Evolutionary conservation across 768 basidiomycete genomes (phyloP).

Genomic region (Megacollybia marginata): DNA sequence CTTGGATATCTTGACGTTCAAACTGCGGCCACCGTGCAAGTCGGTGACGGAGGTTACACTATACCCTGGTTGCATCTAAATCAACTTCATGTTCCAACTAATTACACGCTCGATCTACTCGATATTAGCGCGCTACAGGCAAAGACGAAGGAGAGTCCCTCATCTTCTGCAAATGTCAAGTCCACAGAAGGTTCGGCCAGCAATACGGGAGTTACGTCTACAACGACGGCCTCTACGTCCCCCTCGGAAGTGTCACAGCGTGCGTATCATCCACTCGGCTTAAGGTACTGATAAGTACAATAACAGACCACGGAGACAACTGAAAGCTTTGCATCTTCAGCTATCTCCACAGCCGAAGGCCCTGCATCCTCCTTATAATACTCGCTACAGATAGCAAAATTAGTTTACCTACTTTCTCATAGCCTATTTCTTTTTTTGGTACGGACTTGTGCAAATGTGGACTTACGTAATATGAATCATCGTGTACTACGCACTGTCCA

Average conservation of each 20-base stretch:
- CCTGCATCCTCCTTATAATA: no score
- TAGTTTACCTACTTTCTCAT: no score
- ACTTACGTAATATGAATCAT: no score
- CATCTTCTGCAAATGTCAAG: slow-evolving; percentile 3
- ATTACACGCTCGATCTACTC: slow-evolving; percentile 29
- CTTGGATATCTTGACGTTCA: slow-evolving; percentile 46
- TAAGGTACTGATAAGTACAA: no score
- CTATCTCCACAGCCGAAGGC: not conserved
- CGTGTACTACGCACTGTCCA: no score
- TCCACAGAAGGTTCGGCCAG: not conserved
- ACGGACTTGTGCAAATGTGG: no score
- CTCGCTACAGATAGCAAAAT: no score
- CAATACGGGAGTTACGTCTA: not conserved
- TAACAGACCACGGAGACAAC: not conserved
- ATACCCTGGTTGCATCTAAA: slow-evolving; percentile 60
- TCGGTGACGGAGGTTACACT: slow-evolving; percentile 49
- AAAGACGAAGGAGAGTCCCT: slow-evolving; percentile 6
- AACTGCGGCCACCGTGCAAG: slow-evolving; percentile 36
- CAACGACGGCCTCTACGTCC: not conserved
- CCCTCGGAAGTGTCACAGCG: not conserved
- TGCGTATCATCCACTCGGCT: no score
- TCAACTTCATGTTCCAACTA: slow-evolving; percentile 45
- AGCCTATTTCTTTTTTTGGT: no score
- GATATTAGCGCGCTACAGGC: slow-evolving; percentile 10
- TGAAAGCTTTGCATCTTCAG: not conserved